Evolutionary conservation across 2,329 filamentous ascomycete genomes (phyloP), one percentile per base, ranked within the genome.

Genomic region (Clathrospora elynae): DNA sequence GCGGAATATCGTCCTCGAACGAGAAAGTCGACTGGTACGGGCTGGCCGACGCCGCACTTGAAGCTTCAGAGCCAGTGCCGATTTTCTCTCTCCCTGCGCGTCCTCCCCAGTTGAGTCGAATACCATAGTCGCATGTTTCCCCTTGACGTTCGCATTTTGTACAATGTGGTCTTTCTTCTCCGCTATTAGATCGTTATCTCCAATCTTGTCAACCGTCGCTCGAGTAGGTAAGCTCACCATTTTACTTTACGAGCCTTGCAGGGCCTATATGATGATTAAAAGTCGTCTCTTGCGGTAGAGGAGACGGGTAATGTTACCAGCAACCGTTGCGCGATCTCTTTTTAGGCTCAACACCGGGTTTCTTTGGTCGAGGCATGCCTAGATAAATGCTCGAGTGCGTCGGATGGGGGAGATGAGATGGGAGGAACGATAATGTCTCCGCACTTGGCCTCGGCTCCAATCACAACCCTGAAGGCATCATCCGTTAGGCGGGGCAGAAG

Each of bases 181-280:
- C 87, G 71, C 78, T 81, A 32, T 26, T 23, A 16, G 16, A 50
- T 6, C 16, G 57, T 68, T 53, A 64, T 25, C 47, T 20, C 38
- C 36, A 13, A 28, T 20, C 17, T 6, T 18, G 26, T 16, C 11
- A 28, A 32, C 25, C 14, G 18, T 25, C n/a, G n/a, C n/a, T n/a
- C 18, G 13, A 31, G 16, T 17, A 23, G 20, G 14, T 17, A 24
- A 35, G 38, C 59, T 62, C 73, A 79, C 78, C 88, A 92, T 75
- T 91, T 91, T 51, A 88, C 81, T 68, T 88, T 92, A 48, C 86
- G 80, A 51, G 80, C 80, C 73, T 91, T 91, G 74, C 88, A 91
- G 9, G 86, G 86, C 85, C 86, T 89, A 33, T 46, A 10, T 18
- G 26, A 7, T n/a, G 18, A 25, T 26, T 32, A 20, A 34, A 18